Percentiles rank a stretch among this genome's conserved stretches.
These are phyloP conservation scores for Flaveria trinervia DNA, from an alignment of 129 eudicot genomes.

Conservation along the genomic window DNA sequence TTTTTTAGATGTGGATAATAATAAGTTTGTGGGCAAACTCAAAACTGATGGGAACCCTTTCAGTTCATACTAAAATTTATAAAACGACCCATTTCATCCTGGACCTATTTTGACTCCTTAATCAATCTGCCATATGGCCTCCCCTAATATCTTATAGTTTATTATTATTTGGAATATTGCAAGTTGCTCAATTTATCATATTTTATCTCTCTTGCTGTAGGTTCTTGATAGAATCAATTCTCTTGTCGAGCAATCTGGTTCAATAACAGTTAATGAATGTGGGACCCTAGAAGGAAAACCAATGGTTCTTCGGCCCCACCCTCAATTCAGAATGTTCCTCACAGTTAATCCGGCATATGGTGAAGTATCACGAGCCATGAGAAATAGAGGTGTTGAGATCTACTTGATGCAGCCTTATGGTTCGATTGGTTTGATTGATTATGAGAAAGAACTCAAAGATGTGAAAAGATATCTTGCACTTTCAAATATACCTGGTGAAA, in stretches of 20 bases:
- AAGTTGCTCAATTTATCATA: slow-evolving; percentile 8
- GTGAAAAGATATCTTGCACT: slow-evolving; percentile 73
- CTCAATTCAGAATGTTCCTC: slow-evolving; percentile 84
- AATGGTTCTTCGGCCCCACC: slow-evolving; percentile 77
- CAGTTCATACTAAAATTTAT: neutral
- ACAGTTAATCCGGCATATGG: slow-evolving; percentile 88
- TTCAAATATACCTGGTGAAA: slow-evolving; percentile 60
- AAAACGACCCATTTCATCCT: neutral
- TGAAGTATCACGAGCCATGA: slow-evolving; percentile 96
- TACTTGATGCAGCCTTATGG: slow-evolving; percentile 79
- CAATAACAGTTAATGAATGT: slow-evolving; percentile 88
- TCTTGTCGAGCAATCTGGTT: slow-evolving; percentile 92
- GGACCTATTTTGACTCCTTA: neutral
- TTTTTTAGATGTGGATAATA: neutral
- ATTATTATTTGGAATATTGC: neutral
- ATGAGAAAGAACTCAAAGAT: slow-evolving; percentile 61
- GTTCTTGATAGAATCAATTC: slow-evolving; percentile 99
- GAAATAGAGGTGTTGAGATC: slow-evolving; percentile 94
- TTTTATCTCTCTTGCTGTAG: slow-evolving; percentile 39
- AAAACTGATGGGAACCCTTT: neutral
- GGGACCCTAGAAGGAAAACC: slow-evolving; percentile 84
- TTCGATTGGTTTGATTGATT: slow-evolving; percentile 37
- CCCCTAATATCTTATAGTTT: neutral
- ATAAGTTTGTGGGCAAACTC: neutral
- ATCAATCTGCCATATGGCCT: neutral